Conservation (phyloP, 2,329 filamentous ascomycete species). For the Stagonosporopsis cucurbitacearum region DNA sequence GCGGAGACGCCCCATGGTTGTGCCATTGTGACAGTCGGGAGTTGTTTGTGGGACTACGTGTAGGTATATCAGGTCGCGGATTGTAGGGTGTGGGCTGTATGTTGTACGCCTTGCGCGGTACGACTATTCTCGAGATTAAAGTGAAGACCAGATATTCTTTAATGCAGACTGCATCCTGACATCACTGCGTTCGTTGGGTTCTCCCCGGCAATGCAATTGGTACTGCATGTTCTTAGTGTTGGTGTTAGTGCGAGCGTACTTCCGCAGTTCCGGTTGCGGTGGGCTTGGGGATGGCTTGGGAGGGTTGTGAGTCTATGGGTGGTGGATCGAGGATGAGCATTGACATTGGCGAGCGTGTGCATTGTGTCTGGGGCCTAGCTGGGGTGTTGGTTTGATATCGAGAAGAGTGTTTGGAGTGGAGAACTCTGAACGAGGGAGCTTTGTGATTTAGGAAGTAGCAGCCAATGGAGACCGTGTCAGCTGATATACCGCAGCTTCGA, state of each 20-base stretch:
- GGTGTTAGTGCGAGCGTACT: neutral
- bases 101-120: too few relatives aligned
- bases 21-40: neutral
- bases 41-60: neutral
- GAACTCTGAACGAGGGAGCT: too few relatives aligned
- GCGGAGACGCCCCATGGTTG: slow-evolving; percentile 13
- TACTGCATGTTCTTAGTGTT: slow-evolving; percentile 4
- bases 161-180: neutral
- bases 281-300: neutral
- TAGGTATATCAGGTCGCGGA: neutral
- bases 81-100: neutral
- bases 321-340: too few relatives aligned
- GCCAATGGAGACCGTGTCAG: too few relatives aligned
- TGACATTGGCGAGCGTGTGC: neutral
- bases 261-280: slow-evolving; percentile 4
- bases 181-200: slow-evolving; percentile 1
- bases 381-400: neutral
- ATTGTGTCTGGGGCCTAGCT: neutral
- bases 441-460: too few relatives aligned
- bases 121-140: too few relatives aligned
- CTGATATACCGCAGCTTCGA: too few relatives aligned
- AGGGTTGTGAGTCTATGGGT: neutral
- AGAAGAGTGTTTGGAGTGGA: too few relatives aligned
- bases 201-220: neutral
- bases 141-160: neutral